Evolutionary conservation across 495 filamentous ascomycete species (phyloP), one percentile per base, ranked within the genome.

Genomic region (Penicillium argentinense): DNA sequence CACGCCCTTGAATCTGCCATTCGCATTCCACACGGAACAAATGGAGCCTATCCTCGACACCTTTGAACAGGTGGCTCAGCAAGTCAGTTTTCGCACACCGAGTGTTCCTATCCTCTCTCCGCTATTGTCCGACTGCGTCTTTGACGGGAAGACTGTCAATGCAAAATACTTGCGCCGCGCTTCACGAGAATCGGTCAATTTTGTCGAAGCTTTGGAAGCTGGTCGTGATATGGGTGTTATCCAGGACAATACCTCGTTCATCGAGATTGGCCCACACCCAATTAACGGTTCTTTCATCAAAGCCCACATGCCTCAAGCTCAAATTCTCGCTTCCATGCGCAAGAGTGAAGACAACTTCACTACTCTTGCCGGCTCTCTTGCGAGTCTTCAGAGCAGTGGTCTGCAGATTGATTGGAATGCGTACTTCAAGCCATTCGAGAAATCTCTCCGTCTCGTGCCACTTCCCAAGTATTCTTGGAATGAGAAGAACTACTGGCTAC

Each of bases 331-430:
- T 3, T 71, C 69, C 3, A 39, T 78, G 6, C 66, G 63, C 3
- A 62, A 64, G 0, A 53, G 56, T 9, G 70, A 75, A 14, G 60
- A 75, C 43, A 53, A 53, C 14, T 88, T 77, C 71, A 74, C 72
- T 51, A 82, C 75, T 3, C 57, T 91, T 3, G 67, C 76, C 0
- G 48, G 56, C 5, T 78, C 66, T 14, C 54, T 89, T 1, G 63
- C 68, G 32, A 64, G 70, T 1, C 63, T 90, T 12, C 76, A 89
- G 55, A 58, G 56, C 2, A 68, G 63, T 5, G 85, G 88, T 9
- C 50, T 84, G 9, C 69, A 76, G 11, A 54, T 89, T 34, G 59
- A 79, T 55, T 92, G 85, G 83, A 77, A 76, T 45, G 86, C 86
- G 54, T 87, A 78, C 52, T 81, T 84, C 64, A 63, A 71, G 5